These are phyloP conservation scores for Phytophthora pinifolia DNA, from an alignment of 352 stramenopile genomes.

Conservation along the genomic window DNA sequence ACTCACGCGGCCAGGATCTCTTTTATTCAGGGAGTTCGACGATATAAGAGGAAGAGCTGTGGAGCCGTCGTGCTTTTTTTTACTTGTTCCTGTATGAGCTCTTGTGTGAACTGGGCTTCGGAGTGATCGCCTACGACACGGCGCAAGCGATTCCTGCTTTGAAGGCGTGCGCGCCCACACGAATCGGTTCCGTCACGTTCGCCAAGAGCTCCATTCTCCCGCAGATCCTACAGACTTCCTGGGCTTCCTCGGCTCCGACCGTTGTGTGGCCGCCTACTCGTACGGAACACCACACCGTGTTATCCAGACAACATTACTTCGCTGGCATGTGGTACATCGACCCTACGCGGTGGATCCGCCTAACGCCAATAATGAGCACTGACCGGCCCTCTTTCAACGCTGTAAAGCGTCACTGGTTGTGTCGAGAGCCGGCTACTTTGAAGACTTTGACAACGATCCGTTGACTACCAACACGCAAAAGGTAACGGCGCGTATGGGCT, in stretches of 20 bases:
- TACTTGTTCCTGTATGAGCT: conserved; percentile 35
- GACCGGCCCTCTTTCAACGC: conserved; percentile 17
- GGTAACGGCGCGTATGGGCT: conserved; percentile 32
- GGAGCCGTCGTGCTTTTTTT: conserved; percentile 36
- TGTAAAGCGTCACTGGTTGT: conserved; percentile 31
- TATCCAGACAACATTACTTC: conserved; percentile 28
- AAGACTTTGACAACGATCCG: conserved; percentile 34
- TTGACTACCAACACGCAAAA: conserved; percentile 18
- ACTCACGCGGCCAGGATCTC: conserved; percentile 30
- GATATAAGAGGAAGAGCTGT: neutral
- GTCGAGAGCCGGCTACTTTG: conserved; percentile 29
- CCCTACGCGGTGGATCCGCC: conserved; percentile 25
- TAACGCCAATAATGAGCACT: conserved; percentile 21
- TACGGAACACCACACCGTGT: conserved; percentile 37
- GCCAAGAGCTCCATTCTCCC: conserved; percentile 23
- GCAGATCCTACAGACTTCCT: conserved; percentile 11
- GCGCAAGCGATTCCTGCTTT: conserved; percentile 27
- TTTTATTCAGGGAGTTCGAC: conserved; percentile 8
- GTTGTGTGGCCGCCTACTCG: conserved; percentile 31
- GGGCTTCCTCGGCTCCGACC: conserved; percentile 3
- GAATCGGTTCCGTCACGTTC: conserved; percentile 25
- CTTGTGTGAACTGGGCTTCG: conserved; percentile 31
- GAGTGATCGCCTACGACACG: conserved; percentile 45
- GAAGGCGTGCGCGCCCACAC: conserved; percentile 24
- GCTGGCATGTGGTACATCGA: conserved; percentile 27